Base-by-base conservation (phyloP, 805 yeast genomes). In the Grigorovia jiainica region DNA sequence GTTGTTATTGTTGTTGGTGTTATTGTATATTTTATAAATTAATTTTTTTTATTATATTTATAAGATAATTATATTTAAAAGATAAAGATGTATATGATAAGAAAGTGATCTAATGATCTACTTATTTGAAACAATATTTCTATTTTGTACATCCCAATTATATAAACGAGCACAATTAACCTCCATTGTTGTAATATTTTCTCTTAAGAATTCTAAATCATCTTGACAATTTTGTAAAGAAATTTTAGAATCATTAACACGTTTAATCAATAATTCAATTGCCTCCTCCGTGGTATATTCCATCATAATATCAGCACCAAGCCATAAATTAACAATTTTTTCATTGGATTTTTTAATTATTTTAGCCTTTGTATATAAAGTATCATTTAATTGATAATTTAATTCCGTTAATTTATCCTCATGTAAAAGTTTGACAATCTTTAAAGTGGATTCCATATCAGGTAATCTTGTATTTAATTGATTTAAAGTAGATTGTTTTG, bases 231-330 rank as follows among this genome's bases (percentile, higher is more conserved):
- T 63, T 15, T 62, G 54, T 49, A 80, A 68, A 48, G 75, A 81
- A 32, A 71, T 66, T 50, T 73, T 66, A 13, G 95, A 87, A 27
- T 75, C 74, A 11, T 61, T 60, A 46, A 89, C 71, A 58, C 90
- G 78, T 31, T 71, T 70, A 10, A 67, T 55, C 43, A 92, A 66
- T 51, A 92, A 69, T 29, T 70, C 79, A 38, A 79, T 73, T 2
- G 98, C 98, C 60, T 92, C 98, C 31, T 75, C 83, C 20, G 87
- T 67, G 11, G 95, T 89, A 56, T 90, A 92, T 58, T 92, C 97
- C 56, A 92, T 70, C 97, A 92, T 90, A 7, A 90, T 89, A 52
- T 87, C 95, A 0, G 98, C 98, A 9, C 98, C 98, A n/a, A 92
- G 71, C 98, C 98, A 92, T 38, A 92, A 68, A 48, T 78, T 78